Conservation (phyloP, 1,139 yeast species). For the Yamadazyma triangularis region DNA sequence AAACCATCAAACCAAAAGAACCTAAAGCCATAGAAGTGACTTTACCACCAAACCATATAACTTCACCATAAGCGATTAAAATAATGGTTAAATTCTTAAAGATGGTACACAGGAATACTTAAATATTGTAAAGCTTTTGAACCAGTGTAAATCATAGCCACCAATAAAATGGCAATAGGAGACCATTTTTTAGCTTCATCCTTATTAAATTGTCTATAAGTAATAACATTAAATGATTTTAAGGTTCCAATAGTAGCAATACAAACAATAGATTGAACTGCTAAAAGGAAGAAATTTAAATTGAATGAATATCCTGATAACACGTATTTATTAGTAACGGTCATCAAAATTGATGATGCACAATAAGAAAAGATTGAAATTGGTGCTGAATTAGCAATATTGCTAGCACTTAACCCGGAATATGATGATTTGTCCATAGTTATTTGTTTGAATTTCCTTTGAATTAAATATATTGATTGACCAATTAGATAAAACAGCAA, state of each 20-base stretch:
- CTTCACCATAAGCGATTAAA: constrained; percentile 97
- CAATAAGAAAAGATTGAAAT: constrained; percentile 86
- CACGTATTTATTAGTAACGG: constrained; percentile 95
- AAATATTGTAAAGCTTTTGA: constrained; percentile 91
- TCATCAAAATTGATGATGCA: constrained; percentile 90
- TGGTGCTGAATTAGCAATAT: constrained; percentile 75
- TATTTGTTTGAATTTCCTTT: constrained; percentile 13
- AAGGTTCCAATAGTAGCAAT: constrained; percentile 64
- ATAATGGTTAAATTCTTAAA: constrained; percentile 97
- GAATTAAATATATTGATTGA: constrained; percentile 31
- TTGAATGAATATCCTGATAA: constrained; percentile 75
- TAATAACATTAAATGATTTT: constrained; percentile 71
- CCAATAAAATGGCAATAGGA: constrained; percentile 86
- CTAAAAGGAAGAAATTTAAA: constrained; percentile 84
- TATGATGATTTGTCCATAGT: constrained; percentile 33
- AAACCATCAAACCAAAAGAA: constrained; percentile 85
- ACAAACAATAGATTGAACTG: constrained; percentile 81
- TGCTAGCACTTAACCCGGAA: constrained; percentile 18
- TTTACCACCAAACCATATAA: constrained; percentile 91
- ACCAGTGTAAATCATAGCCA: constrained; percentile 92
- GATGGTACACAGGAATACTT: constrained; percentile 92
- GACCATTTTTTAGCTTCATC: constrained; percentile 94
- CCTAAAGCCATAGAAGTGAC: constrained; percentile 89
- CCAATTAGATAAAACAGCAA: constrained; percentile 37
- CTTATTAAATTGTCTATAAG: constrained; percentile 78